These are phyloP conservation scores for Cystobasidium slooffiae DNA, from an alignment of 1,284 basidiomycete species.

Conservation along the genomic window DNA sequence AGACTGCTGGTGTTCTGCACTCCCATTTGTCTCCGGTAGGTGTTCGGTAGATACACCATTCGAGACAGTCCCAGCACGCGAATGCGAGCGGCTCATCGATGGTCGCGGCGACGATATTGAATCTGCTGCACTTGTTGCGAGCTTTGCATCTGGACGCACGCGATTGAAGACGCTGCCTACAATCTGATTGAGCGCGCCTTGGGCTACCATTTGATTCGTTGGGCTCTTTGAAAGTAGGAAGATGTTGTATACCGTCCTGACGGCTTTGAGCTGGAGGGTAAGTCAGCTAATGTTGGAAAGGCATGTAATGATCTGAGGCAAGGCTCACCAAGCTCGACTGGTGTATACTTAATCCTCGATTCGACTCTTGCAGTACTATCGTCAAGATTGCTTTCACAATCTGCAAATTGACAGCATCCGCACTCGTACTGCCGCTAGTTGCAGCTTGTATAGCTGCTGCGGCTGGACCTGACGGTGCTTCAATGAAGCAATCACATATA, in stretches of 20 bases:
- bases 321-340: slow-evolving; percentile 76
- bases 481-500: slow-evolving; percentile 87
- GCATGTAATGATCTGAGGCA: no score
- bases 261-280: slow-evolving; percentile 70
- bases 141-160: slow-evolving; percentile 50
- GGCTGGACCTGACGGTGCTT: slow-evolving; percentile 56
- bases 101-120: slow-evolving; percentile 3
- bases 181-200: slow-evolving; percentile 95
- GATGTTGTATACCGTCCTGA: slow-evolving; percentile 94
- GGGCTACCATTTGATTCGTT: slow-evolving; percentile 93
- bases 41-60: background rate
- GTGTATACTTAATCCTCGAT: slow-evolving; percentile 70
- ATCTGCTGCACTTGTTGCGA: slow-evolving; percentile 20
- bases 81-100: slow-evolving; percentile 21
- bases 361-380: slow-evolving; percentile 76
- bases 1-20: background rate
- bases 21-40: background rate
- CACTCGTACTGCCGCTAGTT: slow-evolving; percentile 54
- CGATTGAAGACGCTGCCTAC: slow-evolving; percentile 91
- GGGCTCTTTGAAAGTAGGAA: slow-evolving; percentile 86
- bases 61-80: slow-evolving; percentile 3
- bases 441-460: slow-evolving; percentile 41
- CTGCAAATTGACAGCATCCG: slow-evolving; percentile 87
- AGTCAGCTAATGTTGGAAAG: no score
- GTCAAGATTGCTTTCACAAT: slow-evolving; percentile 92